Conservation (phyloP, 345 rosid species). For the Bretschneidera sinensis region DNA sequence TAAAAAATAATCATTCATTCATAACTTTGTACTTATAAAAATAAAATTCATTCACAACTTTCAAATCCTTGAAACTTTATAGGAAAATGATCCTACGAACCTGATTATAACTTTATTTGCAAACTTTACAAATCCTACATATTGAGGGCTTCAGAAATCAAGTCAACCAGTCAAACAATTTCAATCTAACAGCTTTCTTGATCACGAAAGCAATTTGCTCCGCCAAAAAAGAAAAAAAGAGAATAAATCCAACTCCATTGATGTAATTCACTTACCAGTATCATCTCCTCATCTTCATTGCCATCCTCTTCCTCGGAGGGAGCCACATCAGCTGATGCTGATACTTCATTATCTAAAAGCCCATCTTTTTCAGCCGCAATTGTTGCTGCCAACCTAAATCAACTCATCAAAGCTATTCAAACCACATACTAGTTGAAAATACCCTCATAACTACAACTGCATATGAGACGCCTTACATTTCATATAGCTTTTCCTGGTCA, state of each 20-base stretch:
- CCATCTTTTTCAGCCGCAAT: neutral
- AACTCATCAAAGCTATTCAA: slow-evolving; percentile 9
- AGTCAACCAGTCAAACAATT: neutral
- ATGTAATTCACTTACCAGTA: slow-evolving; percentile 15
- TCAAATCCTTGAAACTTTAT: too few relatives aligned
- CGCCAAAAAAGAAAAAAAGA: too few relatives aligned
- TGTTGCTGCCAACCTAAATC: slow-evolving; percentile 18
- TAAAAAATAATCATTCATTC: too few relatives aligned
- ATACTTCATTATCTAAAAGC: neutral
- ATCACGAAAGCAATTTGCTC: too few relatives aligned
- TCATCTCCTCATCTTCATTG: neutral
- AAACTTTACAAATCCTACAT: neutral
- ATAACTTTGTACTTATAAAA: too few relatives aligned
- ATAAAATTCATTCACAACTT: too few relatives aligned
- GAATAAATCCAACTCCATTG: slow-evolving; percentile 1
- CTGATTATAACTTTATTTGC: too few relatives aligned
- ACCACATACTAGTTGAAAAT: neutral
- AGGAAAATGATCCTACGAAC: too few relatives aligned
- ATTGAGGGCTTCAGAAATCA: neutral
- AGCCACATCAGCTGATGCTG: neutral
- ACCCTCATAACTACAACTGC: neutral
- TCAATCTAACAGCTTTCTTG: too few relatives aligned
- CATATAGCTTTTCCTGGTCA: slow-evolving; percentile 18
- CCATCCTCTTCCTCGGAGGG: neutral
- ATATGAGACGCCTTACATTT: slow-evolving; percentile 14